These are phyloP conservation scores for Plasmopara halstedii DNA, from an alignment of 352 stramenopile genomes.

Conservation along the genomic window DNA sequence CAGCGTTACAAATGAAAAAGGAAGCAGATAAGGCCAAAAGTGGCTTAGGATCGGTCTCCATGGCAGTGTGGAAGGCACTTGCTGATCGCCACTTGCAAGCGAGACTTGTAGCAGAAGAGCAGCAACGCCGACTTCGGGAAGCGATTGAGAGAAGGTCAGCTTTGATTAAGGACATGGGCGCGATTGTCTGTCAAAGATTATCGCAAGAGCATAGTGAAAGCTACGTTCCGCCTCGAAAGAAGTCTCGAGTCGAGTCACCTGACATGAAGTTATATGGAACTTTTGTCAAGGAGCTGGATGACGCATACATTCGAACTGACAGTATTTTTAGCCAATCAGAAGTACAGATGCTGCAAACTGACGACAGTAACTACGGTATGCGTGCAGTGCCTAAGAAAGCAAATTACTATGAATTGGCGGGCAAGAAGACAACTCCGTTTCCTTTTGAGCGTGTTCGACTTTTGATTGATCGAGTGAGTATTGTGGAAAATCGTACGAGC, in stretches of 20 bases:
- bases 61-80: slow-evolving; percentile 18
- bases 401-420: slow-evolving; percentile 16
- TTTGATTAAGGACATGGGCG: slow-evolving; percentile 9
- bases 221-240: slow-evolving; percentile 2
- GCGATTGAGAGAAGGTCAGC: slow-evolving; percentile 8
- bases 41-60: neutral
- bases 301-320: slow-evolving; percentile 17
- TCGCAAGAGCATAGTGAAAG: slow-evolving; percentile 5
- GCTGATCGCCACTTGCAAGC: slow-evolving; percentile 13
- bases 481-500: slow-evolving; percentile 10
- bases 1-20: slow-evolving; percentile 5
- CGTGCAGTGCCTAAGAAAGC: too few relatives aligned
- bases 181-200: slow-evolving; percentile 15
- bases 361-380: slow-evolving; percentile 6
- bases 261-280: slow-evolving; percentile 15
- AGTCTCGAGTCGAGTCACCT: slow-evolving; percentile 4
- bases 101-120: slow-evolving; percentile 13
- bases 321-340: slow-evolving; percentile 5
- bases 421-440: slow-evolving; percentile 12
- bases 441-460: slow-evolving; percentile 9
- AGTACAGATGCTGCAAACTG: neutral
- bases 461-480: slow-evolving; percentile 1
- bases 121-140: slow-evolving; percentile 9
- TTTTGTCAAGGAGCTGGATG: slow-evolving; percentile 21
- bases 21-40: neutral